Evolutionary conservation across 768 basidiomycete species (phyloP), one percentile per base, ranked within the genome.

Genomic region (Naganishia vishniacii): DNA sequence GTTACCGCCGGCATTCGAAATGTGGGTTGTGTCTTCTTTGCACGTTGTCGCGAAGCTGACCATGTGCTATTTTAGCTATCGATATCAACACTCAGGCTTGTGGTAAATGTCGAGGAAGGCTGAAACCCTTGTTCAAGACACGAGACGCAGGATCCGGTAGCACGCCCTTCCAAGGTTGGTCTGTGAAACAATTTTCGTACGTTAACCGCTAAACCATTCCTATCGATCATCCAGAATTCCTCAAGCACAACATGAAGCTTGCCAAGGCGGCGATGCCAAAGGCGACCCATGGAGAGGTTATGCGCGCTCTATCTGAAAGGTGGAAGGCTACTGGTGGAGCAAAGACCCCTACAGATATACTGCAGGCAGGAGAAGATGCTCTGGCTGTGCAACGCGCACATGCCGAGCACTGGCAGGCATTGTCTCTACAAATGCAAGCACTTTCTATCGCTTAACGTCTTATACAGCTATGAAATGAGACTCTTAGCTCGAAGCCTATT

Each of bases 41-140:
- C 1, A 6, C 34, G 26, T 2, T 26, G 6, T 2, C 12, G 20
- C 20, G 32, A 13, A 26, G 23, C 15, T n/a, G 4, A 28, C 13
- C 8, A 40, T 4, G 34, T 40, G 23, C 23, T 18, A 18, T 26
- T 29, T 61, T 67, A 72, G 77, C 77, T 9, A 79, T 80, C 69
- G 72, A 79, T 48, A 66, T 67, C 2, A 40, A 62, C 2, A 73
- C 68, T 44, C 75, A 78, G 31, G 73, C 72, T 34, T 80, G 79
- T 66, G 76, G 78, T 0, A 61, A 67, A 40, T 79, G 79, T 40
- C 69, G 70, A 42, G 65, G 64, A 23, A 68, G 65, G 25, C 65
- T 78, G 12, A 68, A 64, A 34, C 73, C 77, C 12, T 25, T 76
- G 59, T 75, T 77, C 58, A 56, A 37, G 13, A 70, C 68, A 25